Evolutionary conservation across 106 monocot species (phyloP), one percentile per base, ranked within the genome.

Genomic region (Amphibolis antarctica): DNA sequence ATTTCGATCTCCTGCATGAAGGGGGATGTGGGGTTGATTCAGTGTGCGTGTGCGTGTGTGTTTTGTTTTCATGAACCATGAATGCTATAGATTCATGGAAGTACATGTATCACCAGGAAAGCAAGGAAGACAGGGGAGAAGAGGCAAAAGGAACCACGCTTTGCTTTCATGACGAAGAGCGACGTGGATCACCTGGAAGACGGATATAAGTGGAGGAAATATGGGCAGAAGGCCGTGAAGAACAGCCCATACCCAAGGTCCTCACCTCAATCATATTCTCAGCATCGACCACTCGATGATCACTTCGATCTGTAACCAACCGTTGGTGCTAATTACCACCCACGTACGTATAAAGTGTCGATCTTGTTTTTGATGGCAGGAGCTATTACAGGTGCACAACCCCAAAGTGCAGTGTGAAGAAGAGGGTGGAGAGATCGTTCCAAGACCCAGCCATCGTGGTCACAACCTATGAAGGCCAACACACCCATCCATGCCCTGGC

Each of bases 161-260:
- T 92, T 44, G 92, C 92, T 14, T 92, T 92, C 86, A 77, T 92
- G 83, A 92, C 92, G n/a, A 92, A 92, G 62, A 92, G 92, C 59
- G 86, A 92, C 70, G 82, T 92, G 10, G 92, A 92, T 64, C 81
- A 92, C 58, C 81, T 92, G 0, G 92, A 92, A 64, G 92, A 92
- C 44, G 92, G 92, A 15, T 92, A 92, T 55, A 67, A 86, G n/a
- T 92, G 92, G 92, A 78, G 92, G 55, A 92, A 92, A 52, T 92
- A 92, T 28, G 92, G 92, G 22, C 92, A 92, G 77, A 92, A 92
- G 74, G 92, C 86, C 0, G 92, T 92, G 64, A 92, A 92, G 82
- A 86, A 92, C 68, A 92, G 92, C 79, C 84, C 86, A 29, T 87
- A 75, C 70, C 92, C 92, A 47, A 92, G 92, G 92, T 92, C 24